Evolutionary conservation across 2,329 filamentous ascomycete species (phyloP), one percentile per base, ranked within the genome.

Genomic region (Colletotrichum musicola): DNA sequence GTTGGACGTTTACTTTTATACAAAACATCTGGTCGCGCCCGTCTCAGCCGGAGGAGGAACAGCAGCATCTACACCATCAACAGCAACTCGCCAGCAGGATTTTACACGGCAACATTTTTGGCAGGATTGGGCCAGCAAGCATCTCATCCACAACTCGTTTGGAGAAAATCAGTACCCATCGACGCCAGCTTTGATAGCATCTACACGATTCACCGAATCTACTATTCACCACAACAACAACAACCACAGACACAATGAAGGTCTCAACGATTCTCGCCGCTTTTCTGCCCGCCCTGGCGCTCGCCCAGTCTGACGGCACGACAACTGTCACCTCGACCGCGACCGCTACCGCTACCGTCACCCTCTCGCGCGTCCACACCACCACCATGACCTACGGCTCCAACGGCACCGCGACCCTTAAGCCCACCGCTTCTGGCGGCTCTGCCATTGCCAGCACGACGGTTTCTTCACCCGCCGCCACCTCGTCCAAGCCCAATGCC

Each of bases 201-300:
- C 68, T 42, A 60, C 40, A 57, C 53, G 58, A 68, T 42, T 56
- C 57, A 66, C 57, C 51, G 44, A 53, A 56, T 50, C 58, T 73
- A 7, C 9, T 7, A 1, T 7, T 9, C 61, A 50, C 56, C 54
- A 59, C 69, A 59, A 18, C 63, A 44, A 59, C 69, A 60, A 18
- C 63, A 44, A 22, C 54, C 25, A 66, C 60, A 69, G 68, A 71
- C 74, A 77, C 67, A 62, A 82, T 82, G 81, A 80, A 81, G 54
- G 73, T 81, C 72, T 76, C 77, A 53, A 78, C 82, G 35, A 73
- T 89, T 69, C 66, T 85, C 74, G 76, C 85, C 69, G 83, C 83
- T 69, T 75, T 85, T 71, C 81, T 90, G 75, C 87, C 88, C 73
- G 80, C 87, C 61, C 76, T 88, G 74, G 87, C 85, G 68, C 73